Percentiles rank a stretch among this genome's conserved stretches.
These are phyloP conservation scores for Cryphonectria parasitica DNA, from an alignment of 2,329 filamentous ascomycete species.

Conservation along the genomic window DNA sequence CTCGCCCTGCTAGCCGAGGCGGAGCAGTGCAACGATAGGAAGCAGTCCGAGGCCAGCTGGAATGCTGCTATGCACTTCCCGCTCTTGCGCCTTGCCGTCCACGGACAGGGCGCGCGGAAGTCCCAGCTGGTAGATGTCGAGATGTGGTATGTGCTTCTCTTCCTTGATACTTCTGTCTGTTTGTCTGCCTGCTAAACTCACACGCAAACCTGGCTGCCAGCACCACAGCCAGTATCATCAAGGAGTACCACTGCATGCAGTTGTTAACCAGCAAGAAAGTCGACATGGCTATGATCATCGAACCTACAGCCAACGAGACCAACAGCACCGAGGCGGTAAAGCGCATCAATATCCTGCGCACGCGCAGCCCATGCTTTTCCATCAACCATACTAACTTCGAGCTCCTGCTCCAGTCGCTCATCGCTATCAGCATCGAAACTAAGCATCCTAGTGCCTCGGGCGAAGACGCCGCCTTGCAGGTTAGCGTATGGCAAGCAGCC, in stretches of 20 bases:
- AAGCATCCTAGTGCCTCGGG: slow-evolving; percentile 6
- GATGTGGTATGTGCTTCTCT: background rate
- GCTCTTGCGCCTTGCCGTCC: background rate
- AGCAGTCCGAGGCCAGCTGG: slow-evolving; percentile 8
- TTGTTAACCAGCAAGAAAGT: background rate
- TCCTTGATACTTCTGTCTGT: background rate
- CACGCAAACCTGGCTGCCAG: background rate
- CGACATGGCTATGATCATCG: background rate
- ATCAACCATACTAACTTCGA: slow-evolving; percentile 18
- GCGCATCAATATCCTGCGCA: background rate
- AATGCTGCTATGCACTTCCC: background rate
- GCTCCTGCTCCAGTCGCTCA: slow-evolving; percentile 1
- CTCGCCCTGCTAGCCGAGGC: background rate
- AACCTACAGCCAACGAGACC: background rate
- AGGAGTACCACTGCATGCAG: background rate
- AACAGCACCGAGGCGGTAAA: background rate
- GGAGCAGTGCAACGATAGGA: slow-evolving; percentile 1
- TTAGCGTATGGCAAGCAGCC: slow-evolving; percentile 14
- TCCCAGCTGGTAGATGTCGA: background rate
- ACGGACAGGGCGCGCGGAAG: background rate
- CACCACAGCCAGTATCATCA: background rate
- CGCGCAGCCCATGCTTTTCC: background rate
- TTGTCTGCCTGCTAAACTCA: background rate
- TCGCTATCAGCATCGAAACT: slow-evolving; percentile 22
- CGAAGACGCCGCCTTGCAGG: slow-evolving; percentile 10